Conservation (phyloP, 164 flowering plant species). For the Berberis thunbergii region DNA sequence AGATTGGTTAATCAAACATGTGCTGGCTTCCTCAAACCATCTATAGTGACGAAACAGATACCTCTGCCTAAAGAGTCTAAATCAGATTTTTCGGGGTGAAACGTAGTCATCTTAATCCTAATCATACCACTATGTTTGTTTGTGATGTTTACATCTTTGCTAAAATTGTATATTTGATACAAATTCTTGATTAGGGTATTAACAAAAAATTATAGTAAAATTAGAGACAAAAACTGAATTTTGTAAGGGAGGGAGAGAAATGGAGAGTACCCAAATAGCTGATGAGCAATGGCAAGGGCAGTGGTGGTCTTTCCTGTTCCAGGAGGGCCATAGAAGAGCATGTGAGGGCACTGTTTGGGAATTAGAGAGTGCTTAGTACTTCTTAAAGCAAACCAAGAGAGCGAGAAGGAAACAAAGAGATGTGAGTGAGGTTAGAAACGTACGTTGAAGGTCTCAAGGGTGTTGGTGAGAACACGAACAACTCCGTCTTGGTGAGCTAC, state of each 20-base stretch:
- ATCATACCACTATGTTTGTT: too few relatives aligned
- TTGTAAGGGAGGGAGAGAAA: neutral
- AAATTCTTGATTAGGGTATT: too few relatives aligned
- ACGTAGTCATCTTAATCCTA: too few relatives aligned
- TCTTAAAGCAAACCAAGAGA: neutral
- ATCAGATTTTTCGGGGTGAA: too few relatives aligned
- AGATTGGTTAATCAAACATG: too few relatives aligned
- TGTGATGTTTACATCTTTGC: too few relatives aligned
- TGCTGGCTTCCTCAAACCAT: too few relatives aligned
- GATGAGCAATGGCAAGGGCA: slow-evolving; percentile 87
- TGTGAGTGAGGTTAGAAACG: neutral
- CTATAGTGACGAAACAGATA: too few relatives aligned
- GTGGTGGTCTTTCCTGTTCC: slow-evolving; percentile 99
- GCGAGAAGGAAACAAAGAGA: neutral
- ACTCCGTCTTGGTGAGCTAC: slow-evolving; percentile 98
- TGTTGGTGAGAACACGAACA: slow-evolving; percentile 86
- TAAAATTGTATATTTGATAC: too few relatives aligned
- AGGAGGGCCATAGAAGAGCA: slow-evolving; percentile 98
- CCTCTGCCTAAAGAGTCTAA: too few relatives aligned
- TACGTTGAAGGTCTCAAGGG: slow-evolving; percentile 79
- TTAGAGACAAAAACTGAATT: neutral
- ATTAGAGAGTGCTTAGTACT: neutral
- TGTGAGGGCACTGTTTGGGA: slow-evolving; percentile 71
- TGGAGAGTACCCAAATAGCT: slow-evolving; percentile 62
- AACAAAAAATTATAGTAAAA: too few relatives aligned